phyloP scores from a whole-genome alignment of 2,329 filamentous ascomycete species.

The Fusarium lyarnte region DNA sequence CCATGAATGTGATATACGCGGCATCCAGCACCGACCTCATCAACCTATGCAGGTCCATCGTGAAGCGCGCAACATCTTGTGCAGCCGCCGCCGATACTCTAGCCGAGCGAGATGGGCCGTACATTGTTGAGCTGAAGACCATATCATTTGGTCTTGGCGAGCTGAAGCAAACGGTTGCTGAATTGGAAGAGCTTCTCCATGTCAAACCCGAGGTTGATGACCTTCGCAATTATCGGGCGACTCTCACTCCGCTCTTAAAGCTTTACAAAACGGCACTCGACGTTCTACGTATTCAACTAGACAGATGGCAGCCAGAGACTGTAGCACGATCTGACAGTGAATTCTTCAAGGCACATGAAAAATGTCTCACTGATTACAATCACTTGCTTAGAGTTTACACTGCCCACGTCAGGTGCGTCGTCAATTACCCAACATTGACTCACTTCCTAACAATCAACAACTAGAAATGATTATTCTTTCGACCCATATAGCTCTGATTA shows the following conservation, averaged over 20 bases:
- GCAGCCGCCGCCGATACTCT: fast-evolving
- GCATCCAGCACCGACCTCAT: neutral
- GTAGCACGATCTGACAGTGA: neutral
- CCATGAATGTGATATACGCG: neutral
- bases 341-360: neutral
- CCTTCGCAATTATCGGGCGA: neutral
- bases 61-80: neutral
- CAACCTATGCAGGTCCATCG: neutral
- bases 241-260: neutral
- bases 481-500: neutral
- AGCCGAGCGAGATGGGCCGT: neutral
- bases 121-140: neutral
- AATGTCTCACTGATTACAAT: neutral
- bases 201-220: neutral
- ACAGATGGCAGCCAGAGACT: neutral
- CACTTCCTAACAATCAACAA: fast-evolving
- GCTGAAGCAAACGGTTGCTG: neutral
- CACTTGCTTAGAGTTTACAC: neutral
- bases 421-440: fast-evolving
- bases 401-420: neutral
- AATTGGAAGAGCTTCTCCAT: neutral
- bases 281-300: neutral
- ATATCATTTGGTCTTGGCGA: neutral
- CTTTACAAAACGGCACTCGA: neutral
- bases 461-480: neutral